Conservation (phyloP, 2,329 filamentous ascomycete genomes). For the Berkeleyomyces rouxiae region DNA sequence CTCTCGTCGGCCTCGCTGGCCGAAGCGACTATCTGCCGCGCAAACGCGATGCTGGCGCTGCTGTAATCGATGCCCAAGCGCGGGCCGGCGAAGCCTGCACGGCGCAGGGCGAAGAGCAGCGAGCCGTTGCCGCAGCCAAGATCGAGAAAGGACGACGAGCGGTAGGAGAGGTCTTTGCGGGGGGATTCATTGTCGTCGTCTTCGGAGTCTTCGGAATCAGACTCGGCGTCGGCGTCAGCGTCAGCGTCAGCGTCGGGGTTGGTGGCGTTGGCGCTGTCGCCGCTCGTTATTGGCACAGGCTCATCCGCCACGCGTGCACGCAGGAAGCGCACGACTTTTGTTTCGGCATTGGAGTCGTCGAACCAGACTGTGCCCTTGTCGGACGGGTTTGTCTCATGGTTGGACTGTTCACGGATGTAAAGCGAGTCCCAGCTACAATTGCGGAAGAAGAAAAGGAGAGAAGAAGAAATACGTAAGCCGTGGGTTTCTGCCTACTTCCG, state of each 20-base stretch:
- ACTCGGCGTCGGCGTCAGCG: conserved; percentile 17
- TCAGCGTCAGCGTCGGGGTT: conserved; percentile 17
- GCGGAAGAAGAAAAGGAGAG: background rate
- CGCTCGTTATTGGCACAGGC: background rate
- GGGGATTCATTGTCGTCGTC: conserved; percentile 10
- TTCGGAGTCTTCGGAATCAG: conserved; percentile 14
- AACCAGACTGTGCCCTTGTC: conserved; percentile 94
- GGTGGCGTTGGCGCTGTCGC: conserved; percentile 8
- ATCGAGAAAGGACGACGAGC: conserved; percentile 47
- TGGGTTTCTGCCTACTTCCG: background rate
- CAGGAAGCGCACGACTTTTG: conserved; percentile 59
- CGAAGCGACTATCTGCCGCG: conserved; percentile 40
- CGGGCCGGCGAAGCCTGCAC: conserved; percentile 43
- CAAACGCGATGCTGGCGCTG: conserved; percentile 54
- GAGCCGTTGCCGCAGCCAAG: conserved; percentile 90
- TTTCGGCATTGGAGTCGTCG: conserved; percentile 76
- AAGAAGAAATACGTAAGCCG: background rate
- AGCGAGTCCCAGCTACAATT: conserved; percentile 53
- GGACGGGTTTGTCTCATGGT: conserved; percentile 52
- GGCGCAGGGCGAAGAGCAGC: conserved; percentile 61
- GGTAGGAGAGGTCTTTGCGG: conserved; percentile 21
- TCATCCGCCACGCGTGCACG: conserved; percentile 17
- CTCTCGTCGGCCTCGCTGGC: conserved; percentile 11
- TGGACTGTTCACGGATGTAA: conserved; percentile 54
- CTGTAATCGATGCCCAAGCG: conserved; percentile 88